These are phyloP conservation scores for Beauveria varroae DNA, from an alignment of 2,329 filamentous ascomycete genomes.

Conservation along the genomic window DNA sequence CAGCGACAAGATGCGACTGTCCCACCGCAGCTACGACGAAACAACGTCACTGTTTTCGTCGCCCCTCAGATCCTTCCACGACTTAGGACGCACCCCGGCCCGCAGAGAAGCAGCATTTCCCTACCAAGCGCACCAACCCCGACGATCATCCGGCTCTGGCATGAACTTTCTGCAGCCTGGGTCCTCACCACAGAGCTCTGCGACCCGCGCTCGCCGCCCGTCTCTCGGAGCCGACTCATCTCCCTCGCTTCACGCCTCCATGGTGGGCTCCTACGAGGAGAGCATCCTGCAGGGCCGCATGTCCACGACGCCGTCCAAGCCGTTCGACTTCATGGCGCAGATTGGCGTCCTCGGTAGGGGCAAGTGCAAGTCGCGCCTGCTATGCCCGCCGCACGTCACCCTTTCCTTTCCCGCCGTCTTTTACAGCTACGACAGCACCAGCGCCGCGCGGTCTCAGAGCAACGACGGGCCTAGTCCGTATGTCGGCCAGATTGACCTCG, in stretches of 20 bases:
- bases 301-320: constrained; percentile 91
- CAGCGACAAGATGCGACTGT: constrained; percentile 27
- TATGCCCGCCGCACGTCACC: constrained; percentile 83
- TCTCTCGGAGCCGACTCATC: constrained; percentile 70
- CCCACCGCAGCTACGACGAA: constrained; percentile 62
- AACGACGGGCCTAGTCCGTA: constrained; percentile 93
- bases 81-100: constrained; percentile 23
- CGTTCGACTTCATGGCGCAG: constrained; percentile 86
- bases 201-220: constrained; percentile 51
- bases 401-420: constrained; percentile 92
- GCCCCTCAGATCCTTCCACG: constrained; percentile 17
- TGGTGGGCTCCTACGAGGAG: constrained; percentile 97
- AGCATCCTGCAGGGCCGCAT: constrained; percentile 91
- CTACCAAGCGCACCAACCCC: constrained; percentile 72
- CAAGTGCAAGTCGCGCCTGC: constrained; percentile 76
- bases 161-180: constrained; percentile 30
- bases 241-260: constrained; percentile 79
- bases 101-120: constrained; percentile 55
- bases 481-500: constrained; percentile 85
- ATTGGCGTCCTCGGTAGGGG: constrained; percentile 89
- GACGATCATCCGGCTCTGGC: constrained; percentile 63
- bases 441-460: constrained; percentile 52
- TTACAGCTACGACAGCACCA: constrained; percentile 76
- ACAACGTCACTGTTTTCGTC: constrained; percentile 36
- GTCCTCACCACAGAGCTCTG: constrained; percentile 42